phyloP scores from a whole-genome alignment of 2,329 filamentous ascomycete genomes.

The Cladophialophora yegresii region DNA sequence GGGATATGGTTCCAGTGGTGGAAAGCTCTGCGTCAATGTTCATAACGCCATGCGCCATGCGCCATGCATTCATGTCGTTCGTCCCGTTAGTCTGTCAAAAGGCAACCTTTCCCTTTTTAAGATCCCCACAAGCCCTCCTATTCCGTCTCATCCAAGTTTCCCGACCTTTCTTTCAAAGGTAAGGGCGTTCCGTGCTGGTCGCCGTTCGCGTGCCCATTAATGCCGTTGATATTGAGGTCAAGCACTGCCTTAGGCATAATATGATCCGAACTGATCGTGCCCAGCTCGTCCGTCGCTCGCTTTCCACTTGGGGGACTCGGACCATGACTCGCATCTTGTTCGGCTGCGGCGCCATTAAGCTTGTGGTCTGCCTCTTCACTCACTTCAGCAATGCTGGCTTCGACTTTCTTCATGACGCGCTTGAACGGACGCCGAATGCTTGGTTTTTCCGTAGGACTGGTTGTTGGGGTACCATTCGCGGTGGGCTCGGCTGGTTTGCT shows the following conservation, averaged over 20 bases:
- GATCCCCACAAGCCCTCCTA: background rate
- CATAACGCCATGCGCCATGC: slow-evolving; percentile 16
- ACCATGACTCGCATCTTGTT: background rate
- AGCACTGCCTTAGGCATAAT: slow-evolving; percentile 16
- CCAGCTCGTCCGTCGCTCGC: slow-evolving; percentile 30
- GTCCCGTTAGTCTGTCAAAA: background rate
- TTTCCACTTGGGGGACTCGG: slow-evolving; percentile 30
- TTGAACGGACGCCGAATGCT: slow-evolving; percentile 31
- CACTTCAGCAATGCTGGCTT: slow-evolving; percentile 18
- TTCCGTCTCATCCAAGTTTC: background rate
- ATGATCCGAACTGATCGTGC: slow-evolving; percentile 30
- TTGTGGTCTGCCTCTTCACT: slow-evolving; percentile 9
- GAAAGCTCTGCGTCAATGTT: slow-evolving; percentile 1
- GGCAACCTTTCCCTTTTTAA: background rate
- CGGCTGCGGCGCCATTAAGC: background rate
- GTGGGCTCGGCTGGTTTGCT: slow-evolving; percentile 8
- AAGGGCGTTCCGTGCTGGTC: background rate
- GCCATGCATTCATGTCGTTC: slow-evolving; percentile 6
- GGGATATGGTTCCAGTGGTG: background rate
- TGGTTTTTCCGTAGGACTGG: slow-evolving; percentile 24
- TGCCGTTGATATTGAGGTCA: background rate
- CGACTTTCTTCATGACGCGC: slow-evolving; percentile 31
- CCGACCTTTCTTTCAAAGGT: background rate
- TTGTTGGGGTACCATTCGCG: slow-evolving; percentile 14
- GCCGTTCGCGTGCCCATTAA: slow-evolving; percentile 15